phyloP scores from a whole-genome alignment of 257 asterid genomes.

The Fraxinus americana region DNA sequence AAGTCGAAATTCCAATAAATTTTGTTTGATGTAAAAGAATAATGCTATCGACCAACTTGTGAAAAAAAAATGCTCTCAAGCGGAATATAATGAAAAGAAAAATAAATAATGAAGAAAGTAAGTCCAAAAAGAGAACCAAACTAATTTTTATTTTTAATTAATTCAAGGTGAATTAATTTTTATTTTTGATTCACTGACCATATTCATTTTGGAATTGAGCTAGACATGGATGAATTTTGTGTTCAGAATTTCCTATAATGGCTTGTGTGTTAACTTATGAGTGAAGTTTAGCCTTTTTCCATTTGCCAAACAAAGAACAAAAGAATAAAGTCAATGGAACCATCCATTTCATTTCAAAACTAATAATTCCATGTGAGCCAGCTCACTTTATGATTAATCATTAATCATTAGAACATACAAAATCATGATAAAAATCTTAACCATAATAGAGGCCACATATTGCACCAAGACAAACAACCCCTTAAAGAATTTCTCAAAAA shows the following conservation, averaged over 20 bases:
- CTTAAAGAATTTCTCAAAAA: neutral
- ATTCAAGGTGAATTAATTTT: neutral
- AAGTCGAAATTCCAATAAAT: no score
- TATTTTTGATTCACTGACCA: neutral
- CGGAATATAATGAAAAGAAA: no score
- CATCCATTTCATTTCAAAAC: neutral
- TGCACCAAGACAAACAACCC: neutral
- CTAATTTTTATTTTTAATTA: neutral
- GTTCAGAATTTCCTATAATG: neutral
- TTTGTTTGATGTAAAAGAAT: no score
- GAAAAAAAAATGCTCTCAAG: neutral
- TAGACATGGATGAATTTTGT: neutral
- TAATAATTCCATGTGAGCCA: slow-evolving; percentile 13
- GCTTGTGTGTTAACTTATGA: neutral
- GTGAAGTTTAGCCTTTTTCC: slow-evolving; percentile 4
- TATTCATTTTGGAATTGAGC: neutral
- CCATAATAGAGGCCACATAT: neutral
- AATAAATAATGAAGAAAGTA: neutral
- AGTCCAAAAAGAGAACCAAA: no score
- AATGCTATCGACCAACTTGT: no score
- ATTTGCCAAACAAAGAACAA: slow-evolving; percentile 33
- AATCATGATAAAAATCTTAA: neutral
- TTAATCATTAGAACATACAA: neutral
- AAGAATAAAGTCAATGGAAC: slow-evolving; percentile 28
- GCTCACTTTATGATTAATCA: neutral